Conservation (phyloP, 192 early-diverging fungal species). For the Backusella tarrabulga region DNA sequence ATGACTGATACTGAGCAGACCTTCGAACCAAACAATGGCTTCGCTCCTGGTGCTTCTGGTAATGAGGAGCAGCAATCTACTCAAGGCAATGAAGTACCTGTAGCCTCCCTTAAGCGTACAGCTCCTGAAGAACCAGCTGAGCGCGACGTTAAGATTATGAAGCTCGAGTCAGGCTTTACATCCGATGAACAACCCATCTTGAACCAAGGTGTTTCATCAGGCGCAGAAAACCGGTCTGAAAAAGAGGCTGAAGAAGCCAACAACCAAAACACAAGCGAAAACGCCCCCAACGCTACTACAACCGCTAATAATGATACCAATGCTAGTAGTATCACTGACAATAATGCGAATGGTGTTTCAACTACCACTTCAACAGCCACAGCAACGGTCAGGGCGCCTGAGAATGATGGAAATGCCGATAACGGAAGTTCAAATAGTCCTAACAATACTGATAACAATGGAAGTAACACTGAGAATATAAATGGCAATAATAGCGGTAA, state of each 20-base stretch:
- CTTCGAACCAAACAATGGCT: background rate
- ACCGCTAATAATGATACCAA: background rate
- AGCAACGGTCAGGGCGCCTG: background rate
- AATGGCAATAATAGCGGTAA: background rate
- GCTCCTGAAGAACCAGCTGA: background rate
- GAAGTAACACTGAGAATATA: background rate
- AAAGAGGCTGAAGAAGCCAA: background rate
- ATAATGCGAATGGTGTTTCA: background rate
- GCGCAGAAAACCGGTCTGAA: background rate
- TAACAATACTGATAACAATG: background rate
- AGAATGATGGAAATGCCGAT: background rate
- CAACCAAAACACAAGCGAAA: background rate
- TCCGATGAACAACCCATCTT: background rate
- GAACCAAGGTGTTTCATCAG: background rate
- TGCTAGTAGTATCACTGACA: background rate
- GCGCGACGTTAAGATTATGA: background rate
- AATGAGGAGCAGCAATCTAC: background rate
- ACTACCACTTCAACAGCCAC: background rate
- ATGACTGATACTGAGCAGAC: conserved; percentile 2
- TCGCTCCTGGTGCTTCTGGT: background rate
- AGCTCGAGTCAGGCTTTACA: background rate
- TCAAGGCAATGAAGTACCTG: background rate
- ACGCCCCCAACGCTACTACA: background rate
- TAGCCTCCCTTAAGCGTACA: background rate
- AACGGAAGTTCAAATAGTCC: background rate